Conservation (phyloP, 345 rosid species). For the Heritiera fomes region DNA sequence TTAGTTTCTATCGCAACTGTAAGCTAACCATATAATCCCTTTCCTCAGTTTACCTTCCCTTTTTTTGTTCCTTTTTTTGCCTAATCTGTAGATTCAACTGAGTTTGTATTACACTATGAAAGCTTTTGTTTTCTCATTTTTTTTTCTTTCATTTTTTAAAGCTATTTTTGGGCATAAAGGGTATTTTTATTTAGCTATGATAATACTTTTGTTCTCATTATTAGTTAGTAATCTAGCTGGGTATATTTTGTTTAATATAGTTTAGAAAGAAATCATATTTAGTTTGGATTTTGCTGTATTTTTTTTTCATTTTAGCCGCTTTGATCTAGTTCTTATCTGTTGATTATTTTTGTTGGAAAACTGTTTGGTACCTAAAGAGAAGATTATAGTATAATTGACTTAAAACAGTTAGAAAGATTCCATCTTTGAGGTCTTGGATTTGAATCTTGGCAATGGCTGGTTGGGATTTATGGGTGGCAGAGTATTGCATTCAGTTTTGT, state of each 20-base stretch:
- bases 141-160: background rate
- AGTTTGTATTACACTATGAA: background rate
- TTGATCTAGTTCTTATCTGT: background rate
- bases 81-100: background rate
- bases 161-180: background rate
- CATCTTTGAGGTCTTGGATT: background rate
- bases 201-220: background rate
- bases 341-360: background rate
- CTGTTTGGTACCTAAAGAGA: background rate
- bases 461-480: background rate
- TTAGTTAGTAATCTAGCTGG: background rate
- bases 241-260: background rate
- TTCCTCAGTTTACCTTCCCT: background rate
- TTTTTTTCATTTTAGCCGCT: background rate
- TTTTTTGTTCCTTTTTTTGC: background rate
- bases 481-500: background rate
- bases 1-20: slow-evolving; percentile 46
- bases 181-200: background rate
- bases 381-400: background rate
- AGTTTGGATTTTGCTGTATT: background rate
- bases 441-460: background rate
- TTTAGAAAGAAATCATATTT: background rate
- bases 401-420: background rate
- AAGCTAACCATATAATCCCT: slow-evolving; percentile 2
- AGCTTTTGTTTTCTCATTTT: background rate